Percentiles rank a stretch among this genome's conserved stretches.
Evolutionary conservation across 306 rosid genomes (phyloP).

Genomic region (Quercus glauca): DNA sequence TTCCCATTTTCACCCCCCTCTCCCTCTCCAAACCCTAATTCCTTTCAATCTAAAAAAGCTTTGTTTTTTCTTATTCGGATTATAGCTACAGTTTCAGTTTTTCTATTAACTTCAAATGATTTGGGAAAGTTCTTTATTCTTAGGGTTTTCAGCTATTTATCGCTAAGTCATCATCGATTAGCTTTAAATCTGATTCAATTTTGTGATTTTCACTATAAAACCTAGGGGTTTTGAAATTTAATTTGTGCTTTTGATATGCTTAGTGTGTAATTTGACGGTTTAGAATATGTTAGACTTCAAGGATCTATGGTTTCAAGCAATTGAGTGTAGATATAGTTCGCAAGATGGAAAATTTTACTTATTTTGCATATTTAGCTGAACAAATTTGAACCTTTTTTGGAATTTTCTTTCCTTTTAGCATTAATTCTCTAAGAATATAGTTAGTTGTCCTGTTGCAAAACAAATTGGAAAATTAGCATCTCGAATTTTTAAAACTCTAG

Average conservation of each 20-base stretch:
- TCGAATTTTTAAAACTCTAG: too few relatives aligned
- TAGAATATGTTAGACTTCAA: background rate
- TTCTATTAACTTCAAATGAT: background rate
- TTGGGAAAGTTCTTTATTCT: background rate
- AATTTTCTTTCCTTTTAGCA: too few relatives aligned
- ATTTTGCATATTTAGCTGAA: background rate
- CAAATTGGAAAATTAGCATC: too few relatives aligned
- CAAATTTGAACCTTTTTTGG: background rate
- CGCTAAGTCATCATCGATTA: background rate
- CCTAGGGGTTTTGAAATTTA: too few relatives aligned
- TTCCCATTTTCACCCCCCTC: too few relatives aligned
- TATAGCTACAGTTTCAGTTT: background rate
- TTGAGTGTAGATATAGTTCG: too few relatives aligned
- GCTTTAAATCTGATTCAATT: background rate
- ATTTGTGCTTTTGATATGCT: background rate
- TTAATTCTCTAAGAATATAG: too few relatives aligned
- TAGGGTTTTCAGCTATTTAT: background rate
- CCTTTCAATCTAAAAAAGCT: background rate
- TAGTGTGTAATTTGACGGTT: background rate
- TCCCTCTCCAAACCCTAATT: conserved; percentile 3
- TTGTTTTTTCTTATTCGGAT: background rate
- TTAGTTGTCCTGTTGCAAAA: too few relatives aligned
- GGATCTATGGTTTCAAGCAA: background rate
- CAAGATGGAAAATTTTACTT: background rate
- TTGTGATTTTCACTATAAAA: background rate